A percentile compares a stretch with the other conserved stretches of the same genome.
Conservation (phyloP, 345 rosid genomes). For the Eucalyptus paniculata region DNA sequence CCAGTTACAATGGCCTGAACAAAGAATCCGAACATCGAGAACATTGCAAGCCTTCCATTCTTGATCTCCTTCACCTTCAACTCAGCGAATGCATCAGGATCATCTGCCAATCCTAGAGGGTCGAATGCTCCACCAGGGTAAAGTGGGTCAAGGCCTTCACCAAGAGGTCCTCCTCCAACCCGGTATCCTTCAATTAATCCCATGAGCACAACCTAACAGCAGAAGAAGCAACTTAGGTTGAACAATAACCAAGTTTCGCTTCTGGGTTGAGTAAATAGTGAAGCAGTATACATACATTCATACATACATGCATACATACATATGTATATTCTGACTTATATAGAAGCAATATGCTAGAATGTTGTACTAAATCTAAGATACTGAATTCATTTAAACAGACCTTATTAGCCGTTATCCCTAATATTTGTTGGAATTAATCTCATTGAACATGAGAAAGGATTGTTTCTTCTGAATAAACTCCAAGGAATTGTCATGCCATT, state of each 20-base stretch:
- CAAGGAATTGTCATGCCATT: not conserved
- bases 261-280: not conserved
- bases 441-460: not conserved
- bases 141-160: constrained; percentile 91
- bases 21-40: constrained; percentile 93
- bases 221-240: not conserved
- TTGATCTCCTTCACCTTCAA: constrained; percentile 93
- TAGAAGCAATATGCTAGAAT: not conserved
- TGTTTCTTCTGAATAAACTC: not conserved
- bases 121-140: constrained; percentile 98
- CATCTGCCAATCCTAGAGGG: constrained; percentile 83
- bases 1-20: constrained; percentile 96
- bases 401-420: not conserved
- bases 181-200: constrained; percentile 94
- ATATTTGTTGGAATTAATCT: not conserved
- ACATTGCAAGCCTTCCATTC: constrained; percentile 92
- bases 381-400: not conserved
- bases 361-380: not conserved
- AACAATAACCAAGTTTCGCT: not conserved
- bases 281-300: not conserved
- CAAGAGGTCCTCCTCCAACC: constrained; percentile 92
- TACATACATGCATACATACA: not conserved
- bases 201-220: constrained; percentile 62
- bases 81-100: constrained; percentile 93
- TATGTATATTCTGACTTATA: not conserved